phyloP scores from a whole-genome alignment of 2,329 filamentous ascomycete genomes.

The Kalaharituber pfeilii region DNA sequence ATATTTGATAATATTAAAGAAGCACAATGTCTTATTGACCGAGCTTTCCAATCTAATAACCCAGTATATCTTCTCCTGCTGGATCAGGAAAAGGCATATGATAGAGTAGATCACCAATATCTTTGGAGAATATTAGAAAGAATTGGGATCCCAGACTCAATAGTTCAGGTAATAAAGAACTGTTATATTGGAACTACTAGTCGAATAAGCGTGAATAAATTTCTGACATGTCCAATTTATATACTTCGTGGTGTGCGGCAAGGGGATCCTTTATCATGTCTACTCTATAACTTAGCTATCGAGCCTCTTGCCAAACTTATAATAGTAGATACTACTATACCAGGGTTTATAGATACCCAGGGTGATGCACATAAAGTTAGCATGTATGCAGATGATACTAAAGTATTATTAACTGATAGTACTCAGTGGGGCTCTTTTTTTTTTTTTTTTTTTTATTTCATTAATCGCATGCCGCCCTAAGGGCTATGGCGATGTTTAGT shows the following conservation, averaged over 20 bases:
- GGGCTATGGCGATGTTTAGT: too few relatives aligned
- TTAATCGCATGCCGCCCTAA: too few relatives aligned
- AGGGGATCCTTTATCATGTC: neutral
- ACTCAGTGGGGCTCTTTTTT: too few relatives aligned
- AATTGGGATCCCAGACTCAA: neutral
- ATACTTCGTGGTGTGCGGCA: neutral
- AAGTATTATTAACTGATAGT: too few relatives aligned
- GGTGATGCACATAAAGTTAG: neutral
- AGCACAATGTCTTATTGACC: neutral
- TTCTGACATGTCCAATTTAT: neutral
- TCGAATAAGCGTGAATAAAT: neutral
- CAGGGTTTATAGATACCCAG: neutral
- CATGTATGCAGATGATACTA: neutral
- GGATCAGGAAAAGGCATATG: neutral
- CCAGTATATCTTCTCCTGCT: neutral
- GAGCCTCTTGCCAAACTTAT: neutral
- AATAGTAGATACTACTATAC: neutral
- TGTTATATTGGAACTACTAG: neutral
- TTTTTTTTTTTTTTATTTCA: too few relatives aligned
- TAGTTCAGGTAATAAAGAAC: too few relatives aligned
- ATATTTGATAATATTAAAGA: neutral
- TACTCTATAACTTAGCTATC: neutral
- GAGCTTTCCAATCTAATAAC: neutral
- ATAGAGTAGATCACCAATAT: neutral
- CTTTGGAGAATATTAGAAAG: neutral